These are phyloP conservation scores for Tricholoma flavovirens DNA, from an alignment of 768 basidiomycete genomes.

Conservation along the genomic window DNA sequence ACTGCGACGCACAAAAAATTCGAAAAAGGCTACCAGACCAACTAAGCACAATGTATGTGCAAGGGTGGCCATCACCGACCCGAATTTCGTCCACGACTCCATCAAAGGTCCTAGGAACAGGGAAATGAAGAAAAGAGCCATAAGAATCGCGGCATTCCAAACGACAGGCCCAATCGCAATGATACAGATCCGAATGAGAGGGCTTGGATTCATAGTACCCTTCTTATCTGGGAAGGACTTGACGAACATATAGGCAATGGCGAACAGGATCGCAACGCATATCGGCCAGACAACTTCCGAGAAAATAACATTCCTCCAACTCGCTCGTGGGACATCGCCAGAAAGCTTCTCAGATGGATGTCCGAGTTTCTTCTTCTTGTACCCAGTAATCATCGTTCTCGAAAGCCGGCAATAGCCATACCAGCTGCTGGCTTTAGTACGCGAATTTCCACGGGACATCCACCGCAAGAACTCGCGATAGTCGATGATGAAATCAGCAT, in stretches of 20 bases:
- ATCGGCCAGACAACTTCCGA: conserved; percentile 83
- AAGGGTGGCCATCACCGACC: conserved; percentile 85
- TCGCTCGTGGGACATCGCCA: conserved; percentile 87
- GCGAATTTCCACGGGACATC: conserved; percentile 99
- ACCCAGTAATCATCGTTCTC: conserved; percentile 95
- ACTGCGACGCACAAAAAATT: conserved; percentile 78
- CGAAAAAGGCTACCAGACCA: conserved; percentile 86
- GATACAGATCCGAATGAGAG: conserved; percentile 83
- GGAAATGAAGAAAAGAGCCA: conserved; percentile 86
- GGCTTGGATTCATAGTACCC: conserved; percentile 68
- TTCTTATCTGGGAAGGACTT: conserved; percentile 75
- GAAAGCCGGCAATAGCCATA: conserved; percentile 98
- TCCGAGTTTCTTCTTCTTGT: conserved; percentile 98
- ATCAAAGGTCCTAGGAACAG: conserved; percentile 89
- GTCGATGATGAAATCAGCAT: conserved; percentile 96
- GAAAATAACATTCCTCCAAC: conserved; percentile 78
- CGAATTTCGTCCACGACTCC: conserved; percentile 80
- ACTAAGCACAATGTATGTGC: conserved; percentile 81
- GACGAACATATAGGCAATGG: conserved; percentile 87
- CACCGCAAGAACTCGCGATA: conserved; percentile 97
- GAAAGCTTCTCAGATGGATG: conserved; percentile 97
- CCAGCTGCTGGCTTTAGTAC: conserved; percentile 97
- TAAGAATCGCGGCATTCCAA: conserved; percentile 87
- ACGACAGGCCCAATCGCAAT: conserved; percentile 90
- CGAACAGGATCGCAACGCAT: conserved; percentile 67